Base-by-base conservation (phyloP, 257 asterid species). In the Henckelia pumila region DNA sequence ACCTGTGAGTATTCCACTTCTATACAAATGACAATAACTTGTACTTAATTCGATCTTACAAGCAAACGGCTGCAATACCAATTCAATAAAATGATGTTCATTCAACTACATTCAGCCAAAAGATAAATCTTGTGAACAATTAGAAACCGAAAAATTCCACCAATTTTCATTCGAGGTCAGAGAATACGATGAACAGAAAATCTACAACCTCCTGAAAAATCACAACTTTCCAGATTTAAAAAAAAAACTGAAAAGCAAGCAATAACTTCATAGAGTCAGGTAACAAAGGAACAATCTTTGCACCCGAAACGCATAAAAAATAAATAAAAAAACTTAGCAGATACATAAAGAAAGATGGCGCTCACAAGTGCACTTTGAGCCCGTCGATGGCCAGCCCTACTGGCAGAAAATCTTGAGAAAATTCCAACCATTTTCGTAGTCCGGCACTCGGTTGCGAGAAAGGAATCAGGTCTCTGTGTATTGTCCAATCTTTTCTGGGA, bases 361-460 rank as follows among this genome's bases (percentile, higher is more conserved):
- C 88, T 87, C 33, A 92, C 98, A 26, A 87, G 85, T 28, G 92
- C 89, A 80, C 95, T 92, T 79, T 89, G 98, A 59, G 98, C 44
- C 49, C 95, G 88, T 26, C 95, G 94, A 79, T 89, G 98, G 24
- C 78, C 72, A 32, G 70, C 61, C 81, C 73, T 85, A 22, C 75
- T 75, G 59, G 76, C 81, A 28, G 96, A 85, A 81, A 92, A 85
- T 73, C 95, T 87, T 1, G 98, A 92, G 82, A 92, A 92, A 72
- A 89, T 71, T 22, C 98, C 98, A 64, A 92, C 96, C 98, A 89
- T 88, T n/a, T 52, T 82, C 52, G 20, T 3, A 16, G n/a, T n/a
- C n/a, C n/a, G 7, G 49, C 67, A 5, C 59, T 55, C 13, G 11
- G 16, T 33, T 17, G 24, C 32, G 53, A 10, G 37, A 37, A 58